These are phyloP conservation scores for Echium plantagineum DNA, from an alignment of 257 asterid genomes.

Conservation along the genomic window DNA sequence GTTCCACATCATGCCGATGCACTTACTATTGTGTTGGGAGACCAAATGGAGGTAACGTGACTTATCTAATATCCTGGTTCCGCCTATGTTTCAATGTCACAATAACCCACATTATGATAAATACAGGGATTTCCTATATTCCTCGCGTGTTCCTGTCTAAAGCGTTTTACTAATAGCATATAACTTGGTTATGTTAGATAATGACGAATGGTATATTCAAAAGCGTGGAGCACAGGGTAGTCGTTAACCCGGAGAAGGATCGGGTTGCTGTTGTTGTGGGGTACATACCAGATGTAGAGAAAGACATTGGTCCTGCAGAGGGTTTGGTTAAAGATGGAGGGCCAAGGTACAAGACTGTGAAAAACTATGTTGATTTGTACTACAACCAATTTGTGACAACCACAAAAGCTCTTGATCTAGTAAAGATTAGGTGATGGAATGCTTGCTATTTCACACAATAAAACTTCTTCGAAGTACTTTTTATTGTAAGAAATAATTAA, in stretches of 20 bases:
- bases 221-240: conserved; percentile 42
- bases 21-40: conserved; percentile 36
- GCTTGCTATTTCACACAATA: not conserved
- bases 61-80: no score
- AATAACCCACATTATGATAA: no score
- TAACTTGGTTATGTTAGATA: conserved; percentile 15
- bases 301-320: conserved; percentile 44
- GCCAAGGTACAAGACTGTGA: conserved; percentile 32
- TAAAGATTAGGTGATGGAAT: no score
- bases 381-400: conserved; percentile 7
- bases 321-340: conserved; percentile 21
- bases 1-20: conserved; percentile 28
- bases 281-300: conserved; percentile 36
- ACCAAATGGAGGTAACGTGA: conserved; percentile 46
- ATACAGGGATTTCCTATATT: no score
- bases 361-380: conserved; percentile 39
- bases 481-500: no score
- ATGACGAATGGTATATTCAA: conserved; percentile 47
- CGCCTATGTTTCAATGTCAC: no score
- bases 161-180: not conserved
- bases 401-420: conserved; percentile 1
- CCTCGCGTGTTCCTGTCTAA: no score
- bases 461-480: no score
- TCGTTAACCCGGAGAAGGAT: conserved; percentile 27
- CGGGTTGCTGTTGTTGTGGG: conserved; percentile 30